A percentile compares a stretch with the other conserved stretches of the same genome.
Evolutionary conservation across 139 green algal species (phyloP).

Genomic region (Micromonas commoda): DNA sequence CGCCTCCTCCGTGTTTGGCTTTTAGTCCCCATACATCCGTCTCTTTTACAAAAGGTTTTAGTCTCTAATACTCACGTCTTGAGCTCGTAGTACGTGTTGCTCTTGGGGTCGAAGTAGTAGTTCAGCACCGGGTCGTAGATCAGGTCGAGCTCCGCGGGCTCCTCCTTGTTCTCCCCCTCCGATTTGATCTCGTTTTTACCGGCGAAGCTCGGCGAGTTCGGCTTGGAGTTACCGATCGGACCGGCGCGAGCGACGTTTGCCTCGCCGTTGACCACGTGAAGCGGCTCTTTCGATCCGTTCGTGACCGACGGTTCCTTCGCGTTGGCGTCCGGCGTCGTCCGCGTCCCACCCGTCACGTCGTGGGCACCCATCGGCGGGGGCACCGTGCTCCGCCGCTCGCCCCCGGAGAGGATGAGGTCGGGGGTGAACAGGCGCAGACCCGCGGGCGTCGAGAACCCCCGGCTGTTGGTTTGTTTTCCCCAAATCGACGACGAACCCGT

Average conservation of each 20-base stretch:
- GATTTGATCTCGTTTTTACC: not conserved
- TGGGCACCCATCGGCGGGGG: too few relatives aligned
- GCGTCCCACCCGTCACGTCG: too few relatives aligned
- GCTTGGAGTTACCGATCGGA: too few relatives aligned
- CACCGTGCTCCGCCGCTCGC: too few relatives aligned
- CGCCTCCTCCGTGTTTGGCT: not conserved
- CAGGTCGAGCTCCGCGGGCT: slow-evolving; percentile 31
- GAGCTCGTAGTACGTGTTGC: slow-evolving; percentile 48
- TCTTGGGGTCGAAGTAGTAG: slow-evolving; percentile 48
- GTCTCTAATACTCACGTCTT: not conserved
- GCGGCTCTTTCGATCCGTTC: too few relatives aligned
- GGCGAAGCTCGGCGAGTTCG: not conserved
- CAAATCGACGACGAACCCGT: too few relatives aligned
- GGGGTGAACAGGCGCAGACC: not conserved
- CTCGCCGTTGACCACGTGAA: too few relatives aligned
- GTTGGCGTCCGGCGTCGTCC: too few relatives aligned
- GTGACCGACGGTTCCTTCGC: too few relatives aligned
- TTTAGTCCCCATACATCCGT: not conserved
- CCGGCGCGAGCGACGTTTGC: too few relatives aligned
- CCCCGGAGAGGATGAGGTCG: not conserved
- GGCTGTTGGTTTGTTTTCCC: too few relatives aligned
- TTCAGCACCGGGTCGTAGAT: slow-evolving; percentile 52
- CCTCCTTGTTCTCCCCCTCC: not conserved
- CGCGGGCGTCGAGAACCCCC: too few relatives aligned
- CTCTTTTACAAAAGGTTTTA: not conserved